Evolutionary conservation across 352 stramenopile genomes (phyloP).

Genomic region (Achlya hypogyna): DNA sequence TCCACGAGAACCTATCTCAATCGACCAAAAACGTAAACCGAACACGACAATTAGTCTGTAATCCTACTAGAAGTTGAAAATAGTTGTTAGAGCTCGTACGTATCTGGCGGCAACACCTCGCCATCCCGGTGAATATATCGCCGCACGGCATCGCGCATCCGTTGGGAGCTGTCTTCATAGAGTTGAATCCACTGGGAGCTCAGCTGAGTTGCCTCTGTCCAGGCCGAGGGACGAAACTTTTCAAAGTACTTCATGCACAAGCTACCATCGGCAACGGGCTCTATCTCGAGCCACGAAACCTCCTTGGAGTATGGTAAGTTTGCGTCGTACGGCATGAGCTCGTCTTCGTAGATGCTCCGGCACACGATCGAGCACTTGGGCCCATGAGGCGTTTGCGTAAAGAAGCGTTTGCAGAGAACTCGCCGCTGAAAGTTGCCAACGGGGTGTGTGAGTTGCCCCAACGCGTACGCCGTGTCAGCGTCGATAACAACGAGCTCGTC

Average conservation of each 20-base stretch:
- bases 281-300: background rate
- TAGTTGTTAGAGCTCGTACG: too few species aligned
- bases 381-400: background rate
- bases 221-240: background rate
- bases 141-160: background rate
- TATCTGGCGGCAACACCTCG: too few species aligned
- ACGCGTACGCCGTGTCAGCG: background rate
- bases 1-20: too few species aligned
- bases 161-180: background rate
- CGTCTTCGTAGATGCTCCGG: constrained; percentile 1
- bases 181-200: background rate
- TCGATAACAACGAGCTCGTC: background rate
- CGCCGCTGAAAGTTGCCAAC: background rate
- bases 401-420: background rate
- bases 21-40: too few species aligned
- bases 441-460: background rate
- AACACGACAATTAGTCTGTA: too few species aligned
- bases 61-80: too few species aligned
- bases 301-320: background rate
- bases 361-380: background rate
- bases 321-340: background rate
- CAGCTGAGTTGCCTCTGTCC: background rate
- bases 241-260: constrained; percentile 1
- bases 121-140: background rate
- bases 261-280: background rate